Percentiles rank a stretch among this genome's conserved stretches.
Conservation (phyloP, 208 protist species). For the Naegleria gruberi region DNA sequence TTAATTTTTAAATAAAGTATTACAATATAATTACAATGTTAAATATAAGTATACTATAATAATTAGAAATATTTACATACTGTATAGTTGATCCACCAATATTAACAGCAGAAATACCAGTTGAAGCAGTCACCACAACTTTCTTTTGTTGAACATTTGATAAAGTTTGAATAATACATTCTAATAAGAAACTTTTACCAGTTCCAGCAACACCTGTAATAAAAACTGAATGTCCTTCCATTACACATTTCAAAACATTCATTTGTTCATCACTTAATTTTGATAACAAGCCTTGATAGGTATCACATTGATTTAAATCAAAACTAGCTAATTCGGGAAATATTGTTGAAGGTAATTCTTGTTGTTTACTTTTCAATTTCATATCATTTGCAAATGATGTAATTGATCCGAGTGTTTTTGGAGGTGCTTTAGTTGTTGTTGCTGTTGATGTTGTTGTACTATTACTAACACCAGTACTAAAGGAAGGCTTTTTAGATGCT, state of each 20-base stretch:
- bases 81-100: neutral
- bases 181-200: neutral
- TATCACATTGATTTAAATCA: neutral
- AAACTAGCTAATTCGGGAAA: neutral
- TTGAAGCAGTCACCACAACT: neutral
- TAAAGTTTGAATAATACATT: neutral
- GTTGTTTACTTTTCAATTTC: too few species aligned
- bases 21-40: too few species aligned
- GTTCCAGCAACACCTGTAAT: neutral
- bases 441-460: neutral
- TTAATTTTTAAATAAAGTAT: too few species aligned
- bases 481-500: too few species aligned
- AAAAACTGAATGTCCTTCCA: neutral
- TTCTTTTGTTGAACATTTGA: too few species aligned
- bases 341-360: neutral
- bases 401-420: neutral
- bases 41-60: too few species aligned
- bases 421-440: neutral
- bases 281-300: neutral
- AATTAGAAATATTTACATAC: neutral
- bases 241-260: neutral
- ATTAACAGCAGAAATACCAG: slow-evolving; percentile 1
- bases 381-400: neutral
- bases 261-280: slow-evolving; percentile 3
- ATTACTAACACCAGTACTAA: too few species aligned